Evolutionary conservation across 2,329 filamentous ascomycete genomes (phyloP), one percentile per base, ranked within the genome.

Genomic region (Aspergillus sp.): DNA sequence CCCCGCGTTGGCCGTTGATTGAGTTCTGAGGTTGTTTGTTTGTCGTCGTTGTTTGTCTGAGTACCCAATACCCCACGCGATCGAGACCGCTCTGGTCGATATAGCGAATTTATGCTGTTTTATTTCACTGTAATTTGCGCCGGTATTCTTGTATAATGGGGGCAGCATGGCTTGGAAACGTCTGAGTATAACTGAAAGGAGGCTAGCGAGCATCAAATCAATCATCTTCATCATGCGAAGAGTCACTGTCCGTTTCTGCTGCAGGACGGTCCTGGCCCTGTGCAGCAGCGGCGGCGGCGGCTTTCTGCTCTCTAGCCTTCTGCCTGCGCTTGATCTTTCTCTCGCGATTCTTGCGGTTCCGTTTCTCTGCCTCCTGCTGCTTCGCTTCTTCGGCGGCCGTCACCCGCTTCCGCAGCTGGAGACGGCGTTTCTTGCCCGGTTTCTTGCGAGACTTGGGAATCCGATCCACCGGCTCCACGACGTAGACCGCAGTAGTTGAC

Each of bases 351-450:
- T 71, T 73, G 36, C 70, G 66, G 44, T 66, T 71, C 10, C 69
- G 64, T 56, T 73, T 73, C 58, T 73, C 71, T 1, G 70, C 70
- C 10, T 72, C 71, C 0, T 54, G 61, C 52, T 67, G 60, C 47
- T 71, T 71, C 2, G 68, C 68, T 42, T 56, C 57, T 44, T 67
- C 57, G 6, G 67, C 67, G 5, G 62, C 62, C 1, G 59, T 60
- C 3, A 59, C 53, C 5, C 64, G 63, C 56, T 72, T 75, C 40
- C 73, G 72, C 31, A 75, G 51, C 20, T 72, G 64, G 11, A 75
- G 62, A 9, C 73, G 71, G 2, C 72, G 64, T 60, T 75, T 76
- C 54, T 76, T 76, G 9, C 73, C 73, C 0, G 73, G 72, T 58
- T 75, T 76, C 52, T 70, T 74, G 36, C 63, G 63, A 5, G 69